Evolutionary conservation across 2,329 filamentous ascomycete genomes (phyloP), one percentile per base, ranked within the genome.

Genomic region (Neopestalotiopsis rosae): DNA sequence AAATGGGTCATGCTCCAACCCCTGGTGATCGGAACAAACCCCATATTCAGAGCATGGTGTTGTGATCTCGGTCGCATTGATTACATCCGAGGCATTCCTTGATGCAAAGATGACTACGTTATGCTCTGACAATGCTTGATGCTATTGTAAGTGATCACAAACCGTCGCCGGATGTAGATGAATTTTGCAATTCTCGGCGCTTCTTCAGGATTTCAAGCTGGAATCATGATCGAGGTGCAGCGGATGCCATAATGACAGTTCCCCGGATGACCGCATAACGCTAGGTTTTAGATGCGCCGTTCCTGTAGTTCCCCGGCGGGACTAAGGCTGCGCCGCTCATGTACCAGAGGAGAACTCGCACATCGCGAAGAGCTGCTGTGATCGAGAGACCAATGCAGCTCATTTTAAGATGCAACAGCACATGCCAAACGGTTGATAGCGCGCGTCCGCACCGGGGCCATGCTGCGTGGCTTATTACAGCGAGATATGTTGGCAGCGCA

Each of bases 271-370:
- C 45, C 45, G 45, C 45, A 52, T 52, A 17, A 20, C 45, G 20
- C 45, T 52, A 52, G 45, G 45, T 52, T 52, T 52, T 52, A 52
- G 45, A 52, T 52, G 45, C 45, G 45, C 20, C 45, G 45, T 52
- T 52, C 45, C 45, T 52, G 45, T 52, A 20, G n/a, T 52, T 52
- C 45, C 45, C 45, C 45, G n/a, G 6, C 45, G 20, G 45, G 45
- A 28, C 45, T 52, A 52, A 20, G 17, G 20, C n/a, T 52, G 45
- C 45, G 45, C 45, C 45, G 45, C 20, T 52, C 45, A 52, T 52
- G 17, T n/a, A 52, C 45, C 45, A 52, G 20, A 52, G 14, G 45
- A 52, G 17, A 52, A 52, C 45, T 7, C 45, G 24, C 24, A 20
- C 45, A 52, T 52, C 45, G n/a, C 6, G 20, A 20, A 52, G 45